A percentile compares a stretch with the other conserved stretches of the same genome.
phyloP scores from a whole-genome alignment of 768 basidiomycete genomes.

The Suillus luteus region DNA sequence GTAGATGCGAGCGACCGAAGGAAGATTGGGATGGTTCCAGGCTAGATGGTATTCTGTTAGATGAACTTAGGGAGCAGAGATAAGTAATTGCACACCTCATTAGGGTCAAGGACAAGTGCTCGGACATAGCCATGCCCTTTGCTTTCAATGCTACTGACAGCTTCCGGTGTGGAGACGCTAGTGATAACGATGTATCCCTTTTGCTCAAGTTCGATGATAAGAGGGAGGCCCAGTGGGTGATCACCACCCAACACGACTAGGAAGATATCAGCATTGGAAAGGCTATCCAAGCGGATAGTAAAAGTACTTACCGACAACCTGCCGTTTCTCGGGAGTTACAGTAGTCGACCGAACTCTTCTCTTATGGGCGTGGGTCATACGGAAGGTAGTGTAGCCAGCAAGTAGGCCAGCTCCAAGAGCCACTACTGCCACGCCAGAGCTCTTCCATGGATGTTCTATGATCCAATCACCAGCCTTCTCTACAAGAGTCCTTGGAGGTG shows the following conservation, averaged over 20 bases:
- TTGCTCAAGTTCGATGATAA: conserved; percentile 73
- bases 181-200: conserved; percentile 83
- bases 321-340: conserved; percentile 41
- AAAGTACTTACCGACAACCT: conserved; percentile 44
- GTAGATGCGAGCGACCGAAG: conserved; percentile 80
- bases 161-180: conserved; percentile 71
- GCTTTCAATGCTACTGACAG: conserved; percentile 64
- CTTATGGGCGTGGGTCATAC: conserved; percentile 24
- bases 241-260: conserved; percentile 84
- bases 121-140: conserved; percentile 74
- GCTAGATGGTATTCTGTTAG: conserved; percentile 43
- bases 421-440: conserved; percentile 55
- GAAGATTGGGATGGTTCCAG: conserved; percentile 71
- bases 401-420: conserved; percentile 63
- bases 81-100: conserved; percentile 51
- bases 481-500: conserved; percentile 45
- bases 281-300: not conserved
- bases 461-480: conserved; percentile 54
- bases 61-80: not conserved
- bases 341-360: conserved; percentile 29
- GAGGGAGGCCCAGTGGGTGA: conserved; percentile 64
- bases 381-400: conserved; percentile 50
- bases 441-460: conserved; percentile 60
- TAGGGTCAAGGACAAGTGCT: conserved; percentile 79
- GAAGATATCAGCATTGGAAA: conserved; percentile 5